Evolutionary conservation across 768 basidiomycete species (phyloP).

Genomic region (Filobasidium floriforme): DNA sequence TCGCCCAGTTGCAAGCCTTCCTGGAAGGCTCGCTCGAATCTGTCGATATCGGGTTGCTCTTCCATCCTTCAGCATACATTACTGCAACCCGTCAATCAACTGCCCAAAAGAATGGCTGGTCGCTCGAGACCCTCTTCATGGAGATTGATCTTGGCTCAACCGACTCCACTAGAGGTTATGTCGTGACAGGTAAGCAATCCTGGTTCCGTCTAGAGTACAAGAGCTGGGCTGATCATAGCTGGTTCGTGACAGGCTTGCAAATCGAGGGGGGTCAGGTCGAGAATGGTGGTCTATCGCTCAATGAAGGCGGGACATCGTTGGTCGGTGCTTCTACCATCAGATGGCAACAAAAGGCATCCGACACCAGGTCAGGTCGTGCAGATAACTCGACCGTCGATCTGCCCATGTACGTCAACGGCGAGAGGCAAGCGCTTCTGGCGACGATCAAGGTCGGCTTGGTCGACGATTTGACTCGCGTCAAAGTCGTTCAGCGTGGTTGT

Average conservation of each 20-base stretch:
- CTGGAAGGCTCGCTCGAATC: constrained; percentile 60
- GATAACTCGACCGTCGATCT: constrained; percentile 56
- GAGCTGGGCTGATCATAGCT: neutral
- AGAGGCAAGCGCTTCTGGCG: constrained; percentile 79
- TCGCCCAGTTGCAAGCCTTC: constrained; percentile 77
- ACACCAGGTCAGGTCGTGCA: neutral
- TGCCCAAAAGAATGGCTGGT: constrained; percentile 85
- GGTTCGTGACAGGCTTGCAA: constrained; percentile 57
- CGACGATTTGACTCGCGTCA: constrained; percentile 52
- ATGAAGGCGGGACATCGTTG: constrained; percentile 72
- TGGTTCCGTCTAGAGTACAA: neutral
- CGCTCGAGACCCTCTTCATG: constrained; percentile 76
- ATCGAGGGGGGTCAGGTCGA: constrained; percentile 80
- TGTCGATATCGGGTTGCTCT: constrained; percentile 88
- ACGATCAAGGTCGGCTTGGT: constrained; percentile 78
- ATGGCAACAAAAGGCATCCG: constrained; percentile 52
- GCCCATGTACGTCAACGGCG: constrained; percentile 82
- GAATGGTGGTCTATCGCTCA: constrained; percentile 62
- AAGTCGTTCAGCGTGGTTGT: constrained; percentile 79
- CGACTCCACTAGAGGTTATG: constrained; percentile 69
- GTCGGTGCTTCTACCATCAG: constrained; percentile 74
- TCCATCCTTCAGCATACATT: constrained; percentile 93
- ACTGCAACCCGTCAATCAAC: constrained; percentile 94
- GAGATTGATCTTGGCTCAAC: constrained; percentile 73
- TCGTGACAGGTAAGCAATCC: constrained; percentile 66